phyloP scores from a whole-genome alignment of 768 basidiomycete species.

The Kwoniella newhampshirensis region DNA sequence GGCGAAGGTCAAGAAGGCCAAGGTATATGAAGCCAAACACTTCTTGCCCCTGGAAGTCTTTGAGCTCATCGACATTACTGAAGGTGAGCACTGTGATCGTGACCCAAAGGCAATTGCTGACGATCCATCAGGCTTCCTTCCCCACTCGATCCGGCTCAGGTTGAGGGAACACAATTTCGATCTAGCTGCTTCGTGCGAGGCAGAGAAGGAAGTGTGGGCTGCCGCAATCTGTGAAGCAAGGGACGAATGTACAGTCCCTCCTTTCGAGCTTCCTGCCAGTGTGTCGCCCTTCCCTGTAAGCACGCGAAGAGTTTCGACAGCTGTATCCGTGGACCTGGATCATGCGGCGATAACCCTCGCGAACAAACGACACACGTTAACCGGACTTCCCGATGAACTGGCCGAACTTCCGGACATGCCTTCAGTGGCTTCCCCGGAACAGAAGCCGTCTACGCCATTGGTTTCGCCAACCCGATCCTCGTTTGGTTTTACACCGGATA shows the following conservation, averaged over 20 bases:
- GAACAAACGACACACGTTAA: constrained; percentile 34
- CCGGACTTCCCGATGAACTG: constrained; percentile 15
- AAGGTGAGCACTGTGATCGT: constrained; percentile 62
- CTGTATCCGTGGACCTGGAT: constrained; percentile 5
- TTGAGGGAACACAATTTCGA: constrained; percentile 74
- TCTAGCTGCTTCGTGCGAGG: constrained; percentile 75
- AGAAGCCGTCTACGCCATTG: constrained; percentile 23
- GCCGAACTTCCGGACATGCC: neutral
- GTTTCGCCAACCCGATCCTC: constrained; percentile 28
- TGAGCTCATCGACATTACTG: constrained; percentile 67
- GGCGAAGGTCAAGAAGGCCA: constrained; percentile 75
- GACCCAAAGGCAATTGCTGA: constrained; percentile 2
- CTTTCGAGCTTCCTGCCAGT: constrained; percentile 50
- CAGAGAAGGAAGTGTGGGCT: constrained; percentile 89
- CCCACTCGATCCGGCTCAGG: constrained; percentile 75
- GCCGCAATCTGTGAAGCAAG: constrained; percentile 58
- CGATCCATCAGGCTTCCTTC: constrained; percentile 64
- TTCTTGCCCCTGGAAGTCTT: constrained; percentile 80
- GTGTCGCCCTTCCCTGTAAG: constrained; percentile 43
- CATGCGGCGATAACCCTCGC: constrained; percentile 3
- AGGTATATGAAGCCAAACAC: constrained; percentile 76
- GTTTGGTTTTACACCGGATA: constrained; percentile 24
- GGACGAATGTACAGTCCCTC: constrained; percentile 62
- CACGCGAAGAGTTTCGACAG: constrained; percentile 37
- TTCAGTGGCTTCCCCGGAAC: constrained; percentile 2